Evolutionary conservation across 2,329 filamentous ascomycete species (phyloP).

Genomic region (Penicillium brevicompactum): DNA sequence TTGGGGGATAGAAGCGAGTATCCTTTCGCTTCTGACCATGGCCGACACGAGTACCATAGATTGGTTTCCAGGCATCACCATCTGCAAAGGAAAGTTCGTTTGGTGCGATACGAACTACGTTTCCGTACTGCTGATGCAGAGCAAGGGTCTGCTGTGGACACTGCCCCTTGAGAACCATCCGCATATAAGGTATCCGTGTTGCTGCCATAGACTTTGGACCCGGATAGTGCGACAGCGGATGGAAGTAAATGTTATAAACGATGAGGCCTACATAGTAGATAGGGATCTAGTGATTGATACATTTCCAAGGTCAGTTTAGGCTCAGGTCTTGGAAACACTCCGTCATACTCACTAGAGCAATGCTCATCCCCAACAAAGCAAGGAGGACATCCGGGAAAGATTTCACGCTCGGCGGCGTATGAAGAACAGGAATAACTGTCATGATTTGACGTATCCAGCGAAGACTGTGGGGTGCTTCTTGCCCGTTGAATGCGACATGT

Average conservation of each 20-base stretch:
- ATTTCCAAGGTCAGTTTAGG: neutral
- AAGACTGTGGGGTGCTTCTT: neutral
- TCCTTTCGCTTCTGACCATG: conserved; percentile 25
- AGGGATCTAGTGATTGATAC: neutral
- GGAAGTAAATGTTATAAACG: conserved; percentile 34
- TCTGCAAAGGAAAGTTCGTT: conserved; percentile 31
- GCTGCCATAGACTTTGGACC: conserved; percentile 28
- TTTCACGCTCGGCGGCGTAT: neutral
- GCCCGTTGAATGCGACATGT: neutral
- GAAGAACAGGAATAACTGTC: neutral
- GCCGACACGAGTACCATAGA: conserved; percentile 27
- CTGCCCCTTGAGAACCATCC: conserved; percentile 12
- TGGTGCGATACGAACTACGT: conserved; percentile 32
- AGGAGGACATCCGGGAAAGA: neutral
- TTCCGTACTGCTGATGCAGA: conserved; percentile 32
- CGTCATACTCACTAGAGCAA: neutral
- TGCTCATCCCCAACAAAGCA: neutral
- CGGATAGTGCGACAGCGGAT: conserved; percentile 31
- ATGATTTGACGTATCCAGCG: neutral
- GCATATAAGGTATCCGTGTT: conserved; percentile 24
- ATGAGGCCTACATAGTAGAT: conserved; percentile 6
- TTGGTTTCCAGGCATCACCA: conserved; percentile 29
- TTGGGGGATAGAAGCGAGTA: conserved; percentile 17
- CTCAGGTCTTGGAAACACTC: neutral
- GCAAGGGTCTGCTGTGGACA: conserved; percentile 4